Base-by-base conservation (phyloP, 352 stramenopile species). In the Ochromonadaceae sp. region DNA sequence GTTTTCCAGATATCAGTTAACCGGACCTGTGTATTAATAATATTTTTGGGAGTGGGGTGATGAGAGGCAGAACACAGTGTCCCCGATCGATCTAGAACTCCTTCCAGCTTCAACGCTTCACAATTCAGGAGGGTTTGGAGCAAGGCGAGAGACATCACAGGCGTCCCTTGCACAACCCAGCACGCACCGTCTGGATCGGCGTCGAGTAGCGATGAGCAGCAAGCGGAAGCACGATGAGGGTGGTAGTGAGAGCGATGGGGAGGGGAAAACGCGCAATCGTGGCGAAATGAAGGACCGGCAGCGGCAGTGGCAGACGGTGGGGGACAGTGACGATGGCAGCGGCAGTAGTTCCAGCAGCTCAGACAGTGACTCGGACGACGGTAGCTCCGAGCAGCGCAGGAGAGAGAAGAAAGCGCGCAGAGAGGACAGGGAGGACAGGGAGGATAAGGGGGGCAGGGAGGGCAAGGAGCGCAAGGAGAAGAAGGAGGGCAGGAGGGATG, bases 201-300 rank as follows among this genome's bases (percentile, higher is more conserved):
- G n/a, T n/a, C n/a, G n/a, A n/a, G n/a, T n/a, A n/a, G n/a, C n/a
- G n/a, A n/a, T n/a, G 48, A 65, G 52, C 32, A 61, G 69, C 5
- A 69, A 72, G 26, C 70, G 67, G 7, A 72, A 78, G n/a, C 75
- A 73, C 42, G 38, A 58, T 44, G 14, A 66, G 38, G 39, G 43
- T 31, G 42, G 30, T 40, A 28, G 55, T 66, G 31, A 35, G 25
- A n/a, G 58, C 4, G 53, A 67, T 15, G 60, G 39, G 22, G 55
- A 39, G 32, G 60, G 53, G 17, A 55, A 59, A 49, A 40, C 55
- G 60, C 14, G 60, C 28, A 63, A 43, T 31, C 52, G 30, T 26
- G 32, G 30, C 15, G 52, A 59, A 32, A 43, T 22, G 52, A 43
- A 59, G 34, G 14, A n/a, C 40, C 40, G n/a, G 20, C 40, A n/a